Conservation (phyloP, 495 filamentous ascomycete species). For the Aspergillus steynii region DNA sequence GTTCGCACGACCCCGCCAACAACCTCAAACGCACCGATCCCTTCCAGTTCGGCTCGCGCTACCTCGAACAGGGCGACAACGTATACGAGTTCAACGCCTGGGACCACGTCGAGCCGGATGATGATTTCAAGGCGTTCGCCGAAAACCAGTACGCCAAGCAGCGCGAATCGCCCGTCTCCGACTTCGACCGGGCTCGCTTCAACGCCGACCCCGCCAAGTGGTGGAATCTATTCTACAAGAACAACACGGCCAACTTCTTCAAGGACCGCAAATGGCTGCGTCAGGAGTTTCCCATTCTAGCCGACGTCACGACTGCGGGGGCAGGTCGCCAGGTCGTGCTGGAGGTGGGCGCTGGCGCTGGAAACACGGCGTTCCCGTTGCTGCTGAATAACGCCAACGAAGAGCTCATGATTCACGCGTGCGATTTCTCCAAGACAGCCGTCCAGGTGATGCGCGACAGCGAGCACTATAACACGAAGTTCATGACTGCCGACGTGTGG, state of each 20-base stretch:
- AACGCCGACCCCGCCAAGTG: conserved; percentile 87
- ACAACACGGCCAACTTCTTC: conserved; percentile 96
- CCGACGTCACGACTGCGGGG: conserved; percentile 61
- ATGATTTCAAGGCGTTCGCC: conserved; percentile 78
- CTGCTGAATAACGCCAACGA: conserved; percentile 77
- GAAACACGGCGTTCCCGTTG: conserved; percentile 94
- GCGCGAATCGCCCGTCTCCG: conserved; percentile 76
- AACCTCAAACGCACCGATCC: conserved; percentile 82
- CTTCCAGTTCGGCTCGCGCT: conserved; percentile 92
- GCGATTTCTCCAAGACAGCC: conserved; percentile 89
- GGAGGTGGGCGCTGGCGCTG: conserved; percentile 93
- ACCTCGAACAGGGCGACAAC: conserved; percentile 76
- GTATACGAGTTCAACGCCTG: conserved; percentile 97
- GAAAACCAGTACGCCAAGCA: conserved; percentile 79
- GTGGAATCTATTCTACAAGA: conserved; percentile 97
- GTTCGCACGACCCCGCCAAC: conserved; percentile 54
- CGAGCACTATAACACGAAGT: conserved; percentile 60
- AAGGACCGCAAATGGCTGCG: conserved; percentile 96
- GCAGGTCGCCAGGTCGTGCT: conserved; percentile 66
- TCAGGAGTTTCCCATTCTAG: conserved; percentile 89
- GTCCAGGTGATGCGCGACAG: conserved; percentile 83
- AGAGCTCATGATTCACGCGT: conserved; percentile 78
- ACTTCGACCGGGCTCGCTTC: conserved; percentile 85
- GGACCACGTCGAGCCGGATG: conserved; percentile 91
- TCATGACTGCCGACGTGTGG: conserved; percentile 88